These are phyloP conservation scores for Talaromyces sp. DNA, from an alignment of 2,329 filamentous ascomycete genomes.

Conservation along the genomic window DNA sequence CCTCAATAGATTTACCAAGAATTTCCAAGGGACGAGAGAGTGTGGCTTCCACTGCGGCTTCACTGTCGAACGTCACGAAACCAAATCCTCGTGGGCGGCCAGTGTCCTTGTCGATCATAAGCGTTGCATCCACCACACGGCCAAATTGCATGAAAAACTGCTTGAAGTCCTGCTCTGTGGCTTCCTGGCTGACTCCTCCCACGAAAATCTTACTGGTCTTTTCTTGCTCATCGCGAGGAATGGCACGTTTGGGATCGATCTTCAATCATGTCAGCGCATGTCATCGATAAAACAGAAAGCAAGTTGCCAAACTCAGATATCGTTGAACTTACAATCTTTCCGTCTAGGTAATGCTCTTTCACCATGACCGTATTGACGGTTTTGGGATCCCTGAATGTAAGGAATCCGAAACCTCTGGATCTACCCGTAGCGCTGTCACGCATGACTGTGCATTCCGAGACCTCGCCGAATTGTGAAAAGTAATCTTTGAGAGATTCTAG, in stretches of 20 bases:
- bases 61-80: conserved; percentile 96
- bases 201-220: conserved; percentile 99
- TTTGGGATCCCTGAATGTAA: conserved; percentile 96
- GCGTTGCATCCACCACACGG: conserved; percentile 90
- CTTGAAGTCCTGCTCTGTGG: conserved; percentile 92
- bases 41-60: conserved; percentile 89
- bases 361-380: conserved; percentile 99
- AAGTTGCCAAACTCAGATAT: background rate
- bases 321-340: conserved; percentile 80
- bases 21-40: conserved; percentile 84
- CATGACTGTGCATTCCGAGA: conserved; percentile 99
- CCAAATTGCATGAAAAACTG: conserved; percentile 97
- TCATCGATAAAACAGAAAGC: background rate
- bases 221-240: conserved; percentile 95
- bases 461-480: conserved; percentile 96
- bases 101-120: conserved; percentile 99
- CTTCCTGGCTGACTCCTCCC: conserved; percentile 94
- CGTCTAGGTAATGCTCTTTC: conserved; percentile 96
- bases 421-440: conserved; percentile 89
- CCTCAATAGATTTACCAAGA: conserved; percentile 92
- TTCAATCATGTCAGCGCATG: conserved; percentile 44
- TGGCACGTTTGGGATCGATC: conserved; percentile 98
- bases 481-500: conserved; percentile 94
- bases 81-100: conserved; percentile 95
- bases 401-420: conserved; percentile 92